Conservation (phyloP, 441 rosid species). For the Croton laevigatus region DNA sequence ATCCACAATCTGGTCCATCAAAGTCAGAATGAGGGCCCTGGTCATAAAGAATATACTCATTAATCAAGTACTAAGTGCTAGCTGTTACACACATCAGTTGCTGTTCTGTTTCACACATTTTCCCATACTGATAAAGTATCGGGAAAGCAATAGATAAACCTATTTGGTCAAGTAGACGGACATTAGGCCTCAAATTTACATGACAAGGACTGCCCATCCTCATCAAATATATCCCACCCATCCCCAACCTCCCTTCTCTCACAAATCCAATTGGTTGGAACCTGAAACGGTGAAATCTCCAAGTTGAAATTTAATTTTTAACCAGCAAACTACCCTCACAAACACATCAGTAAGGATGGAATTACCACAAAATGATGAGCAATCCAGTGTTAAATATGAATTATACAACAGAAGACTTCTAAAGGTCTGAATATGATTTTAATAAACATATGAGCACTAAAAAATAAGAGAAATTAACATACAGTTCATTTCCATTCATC, state of each 20-base stretch:
- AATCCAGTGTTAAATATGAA: not conserved
- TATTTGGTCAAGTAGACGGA: not conserved
- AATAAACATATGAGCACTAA: not conserved
- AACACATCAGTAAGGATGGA: not conserved
- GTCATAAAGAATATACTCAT: constrained; percentile 3
- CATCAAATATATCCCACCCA: not conserved
- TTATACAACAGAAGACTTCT: not conserved
- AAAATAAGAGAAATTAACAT: not conserved
- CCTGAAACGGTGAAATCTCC: not conserved
- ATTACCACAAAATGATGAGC: not conserved
- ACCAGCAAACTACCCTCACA: not conserved
- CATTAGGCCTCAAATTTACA: not conserved
- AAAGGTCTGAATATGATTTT: not conserved
- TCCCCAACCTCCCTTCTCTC: not conserved
- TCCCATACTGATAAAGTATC: not conserved
- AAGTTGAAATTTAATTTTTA: not conserved
- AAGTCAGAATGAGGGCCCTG: constrained; percentile 94
- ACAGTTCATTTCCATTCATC: not conserved
- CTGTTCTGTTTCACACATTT: not conserved
- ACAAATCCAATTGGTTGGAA: not conserved
- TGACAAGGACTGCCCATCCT: not conserved
- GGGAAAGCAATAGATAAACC: not conserved
- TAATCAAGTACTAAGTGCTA: not conserved
- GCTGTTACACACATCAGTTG: not conserved
- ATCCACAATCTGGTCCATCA: constrained; percentile 67